Evolutionary conservation across 2,329 filamentous ascomycete species (phyloP), one percentile per base, ranked within the genome.

Genomic region (Hypoxylon sp.): DNA sequence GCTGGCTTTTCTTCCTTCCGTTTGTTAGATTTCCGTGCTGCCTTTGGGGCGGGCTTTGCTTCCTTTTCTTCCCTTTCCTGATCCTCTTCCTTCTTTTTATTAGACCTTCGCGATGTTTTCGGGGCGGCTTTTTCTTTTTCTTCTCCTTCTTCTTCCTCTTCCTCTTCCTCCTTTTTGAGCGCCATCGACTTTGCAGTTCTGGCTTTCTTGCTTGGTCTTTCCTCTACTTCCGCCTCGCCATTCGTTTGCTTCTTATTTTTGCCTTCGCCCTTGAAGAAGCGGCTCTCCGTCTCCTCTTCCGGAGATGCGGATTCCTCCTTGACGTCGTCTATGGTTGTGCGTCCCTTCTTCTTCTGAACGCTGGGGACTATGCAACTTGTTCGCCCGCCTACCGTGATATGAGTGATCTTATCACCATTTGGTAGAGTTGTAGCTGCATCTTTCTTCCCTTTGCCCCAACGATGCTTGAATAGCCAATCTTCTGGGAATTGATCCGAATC

Each of bases 401-500:
- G 96, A 0, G 90, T 89, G 50, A 98, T 90, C 80, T 92, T 94
- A 70, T 94, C 91, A 0, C 96, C 96, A 71, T 89, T 97, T 0
- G 95, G 95, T 29, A 98, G 81, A 53, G 86, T 87, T 3, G 87
- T 88, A 0, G 86, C 81, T 1, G 88, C 85, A 31, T 86, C 87
- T 77, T 95, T 94, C 77, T 93, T 94, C 19, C 93, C 93, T 77
- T 98, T 97, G 11, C 90, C 89, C 96, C 96, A 98, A 26, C 94
- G 88, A 77, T 97, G 86, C 69, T 92, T 91, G 84, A 97, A 97
- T 10, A 97, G 83, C 94, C 96, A 99, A 68, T 94, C 86, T 4
- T 92, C 85, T 0, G 96, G 96, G 70, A 98, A 98, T 75, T 92
- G 84, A 42, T 92, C 90, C 19, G 92, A 94, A 71, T 98, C 94